Evolutionary conservation across 2,329 filamentous ascomycete species (phyloP).

Genomic region (Zymoseptoria crescenta): DNA sequence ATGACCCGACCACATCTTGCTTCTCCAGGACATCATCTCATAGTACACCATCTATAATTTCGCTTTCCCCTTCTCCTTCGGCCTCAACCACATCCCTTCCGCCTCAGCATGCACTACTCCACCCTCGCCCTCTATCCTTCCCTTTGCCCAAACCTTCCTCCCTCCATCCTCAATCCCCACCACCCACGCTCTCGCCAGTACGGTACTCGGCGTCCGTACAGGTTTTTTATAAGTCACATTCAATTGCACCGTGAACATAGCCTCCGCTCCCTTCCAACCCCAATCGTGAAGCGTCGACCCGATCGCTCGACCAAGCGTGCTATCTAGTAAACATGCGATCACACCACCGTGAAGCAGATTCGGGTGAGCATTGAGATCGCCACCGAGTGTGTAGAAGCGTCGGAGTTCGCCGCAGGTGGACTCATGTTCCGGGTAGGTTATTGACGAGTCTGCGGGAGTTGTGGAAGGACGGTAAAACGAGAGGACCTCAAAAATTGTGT

Average conservation of each 20-base stretch:
- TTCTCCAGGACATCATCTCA: background rate
- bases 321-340: constrained; percentile 15
- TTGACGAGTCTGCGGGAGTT: background rate
- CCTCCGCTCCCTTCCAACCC: background rate
- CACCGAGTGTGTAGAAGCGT: constrained; percentile 17
- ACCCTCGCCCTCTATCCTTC: constrained; percentile 14
- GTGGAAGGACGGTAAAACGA: constrained; percentile 7
- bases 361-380: constrained; percentile 17
- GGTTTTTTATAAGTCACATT: constrained; percentile 17
- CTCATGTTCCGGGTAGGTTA: constrained; percentile 6
- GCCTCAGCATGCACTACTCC: constrained; percentile 14
- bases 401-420: constrained; percentile 9
- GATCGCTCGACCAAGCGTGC: constrained; percentile 10
- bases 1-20: too few species aligned
- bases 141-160: constrained; percentile 16
- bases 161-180: constrained; percentile 10
- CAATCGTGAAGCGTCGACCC: constrained; percentile 10
- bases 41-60: background rate
- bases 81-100: constrained; percentile 17
- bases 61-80: constrained; percentile 3
- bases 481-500: constrained; percentile 13
- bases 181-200: constrained; percentile 15
- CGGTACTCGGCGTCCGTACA: constrained; percentile 15
- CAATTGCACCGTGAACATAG: constrained; percentile 18
- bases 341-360: constrained; percentile 17